Percentiles rank a stretch among this genome's conserved stretches.
Evolutionary conservation across 2,329 filamentous ascomycete genomes (phyloP).

Genomic region (Leptographium procerum): DNA sequence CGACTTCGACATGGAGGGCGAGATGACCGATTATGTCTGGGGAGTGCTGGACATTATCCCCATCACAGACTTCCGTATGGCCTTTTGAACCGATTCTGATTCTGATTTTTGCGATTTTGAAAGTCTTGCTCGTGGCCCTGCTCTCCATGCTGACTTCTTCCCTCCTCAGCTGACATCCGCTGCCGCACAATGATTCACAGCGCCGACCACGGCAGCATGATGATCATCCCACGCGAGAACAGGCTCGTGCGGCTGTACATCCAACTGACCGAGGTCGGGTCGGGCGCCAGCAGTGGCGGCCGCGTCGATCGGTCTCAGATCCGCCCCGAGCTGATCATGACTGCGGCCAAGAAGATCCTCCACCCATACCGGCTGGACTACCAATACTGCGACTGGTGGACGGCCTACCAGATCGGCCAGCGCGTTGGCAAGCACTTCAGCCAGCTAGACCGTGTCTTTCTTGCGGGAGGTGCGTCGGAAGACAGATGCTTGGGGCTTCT

Average conservation of each 20-base stretch:
- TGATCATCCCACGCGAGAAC: constrained; percentile 49
- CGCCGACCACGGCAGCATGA: constrained; percentile 36
- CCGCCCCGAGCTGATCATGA: constrained; percentile 50
- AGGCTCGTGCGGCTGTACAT: constrained; percentile 47
- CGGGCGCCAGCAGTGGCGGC: constrained; percentile 20
- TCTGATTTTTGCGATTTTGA: too few relatives aligned
- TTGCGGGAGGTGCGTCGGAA: constrained; percentile 30
- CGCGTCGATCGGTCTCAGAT: constrained; percentile 50
- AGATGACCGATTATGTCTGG: constrained; percentile 35
- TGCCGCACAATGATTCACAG: constrained; percentile 41
- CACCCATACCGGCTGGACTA: constrained; percentile 56
- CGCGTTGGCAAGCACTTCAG: constrained; percentile 38
- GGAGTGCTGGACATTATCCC: constrained; percentile 26
- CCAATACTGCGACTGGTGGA: constrained; percentile 36
- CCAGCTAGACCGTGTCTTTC: constrained; percentile 40
- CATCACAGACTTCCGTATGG: constrained; percentile 36
- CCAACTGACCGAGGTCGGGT: constrained; percentile 31
- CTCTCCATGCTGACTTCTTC: too few relatives aligned
- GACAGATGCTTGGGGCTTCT: too few relatives aligned
- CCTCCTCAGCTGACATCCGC: constrained; percentile 44
- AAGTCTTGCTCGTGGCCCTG: too few relatives aligned
- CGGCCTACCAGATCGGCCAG: constrained; percentile 48
- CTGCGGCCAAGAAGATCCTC: constrained; percentile 52
- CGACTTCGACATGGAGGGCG: constrained; percentile 41
- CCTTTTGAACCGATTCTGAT: too few relatives aligned